phyloP scores from a whole-genome alignment of 73 alveolate genomes.

The Stentor roeselii region DNA sequence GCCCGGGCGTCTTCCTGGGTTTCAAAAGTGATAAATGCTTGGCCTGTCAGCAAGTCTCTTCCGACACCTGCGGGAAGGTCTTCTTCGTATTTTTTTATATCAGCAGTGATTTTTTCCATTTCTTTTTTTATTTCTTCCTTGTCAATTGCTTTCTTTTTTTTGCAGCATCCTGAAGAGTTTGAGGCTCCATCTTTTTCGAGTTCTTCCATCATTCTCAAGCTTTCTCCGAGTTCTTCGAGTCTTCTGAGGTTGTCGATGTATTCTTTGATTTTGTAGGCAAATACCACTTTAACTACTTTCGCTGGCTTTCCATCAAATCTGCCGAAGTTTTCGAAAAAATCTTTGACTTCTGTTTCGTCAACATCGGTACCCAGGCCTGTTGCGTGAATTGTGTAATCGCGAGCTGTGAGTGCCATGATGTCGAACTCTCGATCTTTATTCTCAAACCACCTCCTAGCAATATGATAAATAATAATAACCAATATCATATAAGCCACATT shows the following conservation, averaged over 20 bases:
- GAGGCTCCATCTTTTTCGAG: not conserved
- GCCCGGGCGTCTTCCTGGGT: slow-evolving; percentile 8
- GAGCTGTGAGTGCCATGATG: not conserved
- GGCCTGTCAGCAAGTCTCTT: not conserved
- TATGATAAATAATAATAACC: not conserved
- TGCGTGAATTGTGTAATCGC: slow-evolving; percentile 15
- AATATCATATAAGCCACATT: not conserved
- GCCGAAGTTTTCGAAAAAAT: not conserved
- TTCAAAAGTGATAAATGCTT: slow-evolving; percentile 28
- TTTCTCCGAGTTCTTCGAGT: not conserved
- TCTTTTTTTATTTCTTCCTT: slow-evolving; percentile 4
- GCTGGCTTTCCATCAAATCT: slow-evolving; percentile 9
- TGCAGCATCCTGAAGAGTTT: slow-evolving; percentile 7
- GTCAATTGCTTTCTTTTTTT: not conserved
- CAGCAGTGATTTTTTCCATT: not conserved
- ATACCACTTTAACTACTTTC: not conserved
- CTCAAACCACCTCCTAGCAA: not conserved
- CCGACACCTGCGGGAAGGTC: not conserved
- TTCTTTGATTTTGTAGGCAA: not conserved
- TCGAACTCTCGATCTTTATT: not conserved
- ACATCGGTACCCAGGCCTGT: slow-evolving; percentile 8
- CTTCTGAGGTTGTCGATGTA: not conserved
- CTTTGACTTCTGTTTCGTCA: not conserved
- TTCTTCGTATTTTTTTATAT: not conserved
- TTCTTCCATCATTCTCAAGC: not conserved